These are phyloP conservation scores for Phytophthora cryptogea DNA, from an alignment of 352 stramenopile species.

Conservation along the genomic window DNA sequence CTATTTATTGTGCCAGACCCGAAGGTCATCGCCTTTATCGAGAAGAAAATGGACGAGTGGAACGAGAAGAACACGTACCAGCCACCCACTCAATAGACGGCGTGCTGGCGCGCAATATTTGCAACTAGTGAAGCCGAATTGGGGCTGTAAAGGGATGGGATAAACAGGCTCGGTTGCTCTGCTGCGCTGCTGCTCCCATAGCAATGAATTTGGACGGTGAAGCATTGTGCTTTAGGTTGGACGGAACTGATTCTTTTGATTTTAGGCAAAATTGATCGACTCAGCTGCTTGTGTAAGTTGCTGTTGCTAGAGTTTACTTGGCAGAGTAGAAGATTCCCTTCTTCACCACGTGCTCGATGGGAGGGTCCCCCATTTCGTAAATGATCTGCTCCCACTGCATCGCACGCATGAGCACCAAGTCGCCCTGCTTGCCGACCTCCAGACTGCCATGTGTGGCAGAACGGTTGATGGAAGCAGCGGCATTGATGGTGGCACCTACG, in stretches of 20 bases:
- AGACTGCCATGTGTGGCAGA: slow-evolving; percentile 77
- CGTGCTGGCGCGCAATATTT: not conserved
- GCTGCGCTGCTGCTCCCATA: slow-evolving; percentile 1
- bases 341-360: slow-evolving; percentile 82
- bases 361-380: slow-evolving; percentile 85
- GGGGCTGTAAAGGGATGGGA: not conserved
- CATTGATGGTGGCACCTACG: slow-evolving; percentile 83
- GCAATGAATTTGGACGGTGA: not conserved
- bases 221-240: not conserved
- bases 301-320: slow-evolving; percentile 14
- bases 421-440: slow-evolving; percentile 75
- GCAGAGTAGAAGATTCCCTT: slow-evolving; percentile 46
- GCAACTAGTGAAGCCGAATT: not conserved
- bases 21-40: slow-evolving; percentile 83
- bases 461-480: slow-evolving; percentile 78
- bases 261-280: slow-evolving; percentile 18
- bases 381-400: slow-evolving; percentile 85
- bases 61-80: slow-evolving; percentile 91
- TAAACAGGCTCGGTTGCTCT: not conserved
- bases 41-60: slow-evolving; percentile 91
- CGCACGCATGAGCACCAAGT: slow-evolving; percentile 70
- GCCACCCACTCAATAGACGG: slow-evolving; percentile 52
- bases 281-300: slow-evolving; percentile 9
- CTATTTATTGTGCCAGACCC: slow-evolving; percentile 87
- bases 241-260: slow-evolving; percentile 1